phyloP scores from a whole-genome alignment of 148 eudicot genomes.

The Polygonum aviculare region DNA sequence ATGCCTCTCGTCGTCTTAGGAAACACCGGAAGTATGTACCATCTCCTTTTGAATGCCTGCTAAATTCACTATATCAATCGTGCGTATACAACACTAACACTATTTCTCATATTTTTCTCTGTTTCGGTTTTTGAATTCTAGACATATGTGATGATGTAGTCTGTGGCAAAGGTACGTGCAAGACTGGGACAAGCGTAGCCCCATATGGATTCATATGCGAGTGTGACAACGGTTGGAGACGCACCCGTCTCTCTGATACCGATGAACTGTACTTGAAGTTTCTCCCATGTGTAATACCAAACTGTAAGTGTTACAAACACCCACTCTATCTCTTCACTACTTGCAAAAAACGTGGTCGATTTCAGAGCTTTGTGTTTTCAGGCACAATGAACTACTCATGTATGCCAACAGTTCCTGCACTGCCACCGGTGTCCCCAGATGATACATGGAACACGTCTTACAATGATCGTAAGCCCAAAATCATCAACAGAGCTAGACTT shows the following conservation, averaged over 20 bases:
- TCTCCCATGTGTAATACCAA: slow-evolving; percentile 8
- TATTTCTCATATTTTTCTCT: background rate
- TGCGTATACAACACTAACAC: background rate
- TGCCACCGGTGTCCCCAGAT: slow-evolving; percentile 43
- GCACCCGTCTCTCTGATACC: background rate
- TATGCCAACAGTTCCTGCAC: slow-evolving; percentile 54
- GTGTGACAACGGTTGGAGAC: background rate
- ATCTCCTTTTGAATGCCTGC: background rate
- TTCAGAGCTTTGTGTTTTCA: slow-evolving; percentile 15
- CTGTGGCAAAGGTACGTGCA: slow-evolving; percentile 10
- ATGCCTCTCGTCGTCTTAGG: background rate
- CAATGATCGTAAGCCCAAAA: slow-evolving; percentile 47
- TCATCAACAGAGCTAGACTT: background rate
- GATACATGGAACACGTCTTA: slow-evolving; percentile 30
- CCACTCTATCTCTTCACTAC: background rate
- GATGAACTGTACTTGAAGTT: slow-evolving; percentile 4
- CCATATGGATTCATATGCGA: slow-evolving; percentile 7
- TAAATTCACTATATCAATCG: background rate
- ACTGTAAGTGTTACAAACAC: background rate
- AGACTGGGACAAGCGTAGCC: slow-evolving; percentile 1
- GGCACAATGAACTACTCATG: slow-evolving; percentile 69
- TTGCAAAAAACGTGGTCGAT: background rate
- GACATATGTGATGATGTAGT: slow-evolving; percentile 8
- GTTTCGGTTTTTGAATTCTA: background rate
- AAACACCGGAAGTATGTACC: background rate